A percentile compares a stretch with the other conserved stretches of the same genome.
phyloP scores from a whole-genome alignment of 2,329 filamentous ascomycete genomes.

The Neurospora crassa region DNA sequence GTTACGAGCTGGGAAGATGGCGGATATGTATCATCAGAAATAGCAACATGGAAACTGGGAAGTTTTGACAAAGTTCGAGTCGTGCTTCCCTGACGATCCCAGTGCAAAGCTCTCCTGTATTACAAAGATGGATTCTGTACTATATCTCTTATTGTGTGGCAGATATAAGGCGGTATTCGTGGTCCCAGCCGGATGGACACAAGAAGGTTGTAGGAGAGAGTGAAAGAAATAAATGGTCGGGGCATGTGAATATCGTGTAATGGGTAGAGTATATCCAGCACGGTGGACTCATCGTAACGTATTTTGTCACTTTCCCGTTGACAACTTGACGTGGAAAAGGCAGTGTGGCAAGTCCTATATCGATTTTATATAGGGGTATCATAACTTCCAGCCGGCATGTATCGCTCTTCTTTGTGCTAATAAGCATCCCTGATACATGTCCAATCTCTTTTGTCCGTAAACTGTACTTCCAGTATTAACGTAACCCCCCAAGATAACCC shows the following conservation, averaged over 20 bases:
- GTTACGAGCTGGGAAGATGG: too few species aligned
- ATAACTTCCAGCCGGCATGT: neutral
- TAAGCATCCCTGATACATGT: neutral
- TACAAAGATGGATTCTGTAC: neutral
- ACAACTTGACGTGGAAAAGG: neutral
- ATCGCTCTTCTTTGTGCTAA: neutral
- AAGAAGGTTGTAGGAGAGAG: neutral
- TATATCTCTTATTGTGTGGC: neutral
- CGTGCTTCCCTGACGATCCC: neutral
- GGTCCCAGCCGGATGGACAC: neutral
- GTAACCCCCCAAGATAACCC: neutral
- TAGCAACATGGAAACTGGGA: neutral
- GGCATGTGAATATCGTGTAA: neutral
- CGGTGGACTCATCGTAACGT: neutral
- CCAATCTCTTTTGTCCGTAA: neutral
- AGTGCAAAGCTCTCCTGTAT: neutral
- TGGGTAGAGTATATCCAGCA: neutral
- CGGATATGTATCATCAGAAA: neutral
- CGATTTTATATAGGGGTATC: neutral
- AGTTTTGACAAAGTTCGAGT: neutral
- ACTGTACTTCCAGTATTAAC: neutral
- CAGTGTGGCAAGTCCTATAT: neutral
- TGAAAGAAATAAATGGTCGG: too few species aligned
- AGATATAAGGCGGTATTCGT: neutral
- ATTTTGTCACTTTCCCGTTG: neutral